Evolutionary conservation across 371 early-diverging fungal genomes (phyloP), one percentile per base, ranked within the genome.

Genomic region (Batkoa obscura): DNA sequence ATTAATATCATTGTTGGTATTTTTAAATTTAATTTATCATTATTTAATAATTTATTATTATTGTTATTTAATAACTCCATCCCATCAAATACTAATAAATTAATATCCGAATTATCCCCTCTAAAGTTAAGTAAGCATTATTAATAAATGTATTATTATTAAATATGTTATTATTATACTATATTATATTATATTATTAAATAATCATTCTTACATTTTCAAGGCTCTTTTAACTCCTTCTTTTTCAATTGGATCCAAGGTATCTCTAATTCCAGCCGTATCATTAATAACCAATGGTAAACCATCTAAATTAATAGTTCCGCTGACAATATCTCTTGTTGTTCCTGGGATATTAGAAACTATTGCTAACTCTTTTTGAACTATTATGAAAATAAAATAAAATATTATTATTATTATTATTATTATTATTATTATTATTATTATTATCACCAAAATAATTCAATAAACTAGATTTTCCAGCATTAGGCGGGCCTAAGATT

Each of bases 321-420:
- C 75, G 57, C 86, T 86, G 0, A 88, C 75, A 0, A 87, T 61
- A 66, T 88, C 89, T 3, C 89, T 61, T 9, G 88, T 88, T 5
- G 89, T 88, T 5, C 89, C 89, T 30, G 86, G 80, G 9, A 76
- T 72, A 31, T 78, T 70, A 3, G 86, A 85, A 5, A 87, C 89
- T 57, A 88, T 87, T 0, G 88, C 86, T 1, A 80, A 84, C 56
- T 83, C 79, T 41, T 84, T 50, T 62, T 61, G 69, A 76, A 79
- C 77, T 37, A 86, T 64, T 43, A 64, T 12, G 39, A 48, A 10
- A 34, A 30, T 32, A 10, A 43, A 52, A 1, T 12, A 38, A 17
- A 34, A 33, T 3, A 10, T 9, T 30, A 17, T 6, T 23, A 23
- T 23, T 23, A 3, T 13, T 32, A 15, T 5, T 45, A 9, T 37